Evolutionary conservation across 345 rosid genomes (phyloP), one percentile per base, ranked within the genome.

Genomic region (Physaria fendleri): DNA sequence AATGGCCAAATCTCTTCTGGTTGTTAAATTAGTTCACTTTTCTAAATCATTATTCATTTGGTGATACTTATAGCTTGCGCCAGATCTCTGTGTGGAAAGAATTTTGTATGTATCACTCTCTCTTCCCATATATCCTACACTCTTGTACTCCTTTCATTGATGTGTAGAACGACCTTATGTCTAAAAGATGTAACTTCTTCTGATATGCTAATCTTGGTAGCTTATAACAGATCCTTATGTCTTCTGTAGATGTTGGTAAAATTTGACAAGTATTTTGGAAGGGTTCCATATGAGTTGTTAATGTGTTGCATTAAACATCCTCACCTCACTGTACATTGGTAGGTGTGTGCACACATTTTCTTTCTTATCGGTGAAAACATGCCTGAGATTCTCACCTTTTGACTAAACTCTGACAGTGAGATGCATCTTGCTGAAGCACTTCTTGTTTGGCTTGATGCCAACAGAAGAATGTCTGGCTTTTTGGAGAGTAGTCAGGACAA

Each of bases 391-490:
- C 71, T 80, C 61, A 77, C 71, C 33, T 45, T n/a, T 56, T 66
- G 56, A 27, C 40, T 62, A 40, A 64, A 65, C 59, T 68, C 59
- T 68, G 43, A 43, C 87, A 89, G 97, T 57, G 95, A 89, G 76
- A 77, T 64, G 89, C 78, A 82, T 74, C 90, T 89, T 56, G 71
- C 79, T 51, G 77, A 82, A 47, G 88, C 76, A 62, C 77, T 85
- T 68, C 56, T 86, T 62, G 39, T 74, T 59, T 89, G 97, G 97
- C 71, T 81, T 38, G 76, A 78, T 69, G 68, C 75, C 37, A 62
- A 72, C 28, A 47, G 32, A 71, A 66, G 71, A 59, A 58, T 15
- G 59, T 56, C 49, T 44, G 74, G 71, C 38, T 54, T 53, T 27
- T 59, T 62, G 3, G 71, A 47, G 62, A 64, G 33, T 24, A 29